A percentile compares a stretch with the other conserved stretches of the same genome.
Evolutionary conservation across 2,329 filamentous ascomycete genomes (phyloP).

Genomic region (Sporothrix schenckii): DNA sequence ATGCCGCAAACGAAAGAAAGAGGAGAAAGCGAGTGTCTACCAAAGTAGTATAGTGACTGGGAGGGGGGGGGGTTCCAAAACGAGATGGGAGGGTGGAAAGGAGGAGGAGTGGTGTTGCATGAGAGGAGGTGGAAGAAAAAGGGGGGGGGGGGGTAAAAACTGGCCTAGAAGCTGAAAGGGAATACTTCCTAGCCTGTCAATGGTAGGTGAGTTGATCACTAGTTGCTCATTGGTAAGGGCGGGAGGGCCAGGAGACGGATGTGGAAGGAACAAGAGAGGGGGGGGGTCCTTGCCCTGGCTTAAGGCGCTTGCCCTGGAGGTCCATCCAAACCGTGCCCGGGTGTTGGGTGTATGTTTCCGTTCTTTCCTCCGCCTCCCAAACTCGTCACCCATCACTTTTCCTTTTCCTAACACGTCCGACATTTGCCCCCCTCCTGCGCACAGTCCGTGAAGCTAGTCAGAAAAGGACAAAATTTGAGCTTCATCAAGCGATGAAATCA

Average conservation of each 20-base stretch:
- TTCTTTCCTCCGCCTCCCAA: not conserved
- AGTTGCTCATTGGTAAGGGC: constrained; percentile 8
- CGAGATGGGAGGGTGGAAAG: constrained; percentile 25
- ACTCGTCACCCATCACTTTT: not conserved
- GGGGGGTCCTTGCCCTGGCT: constrained; percentile 13
- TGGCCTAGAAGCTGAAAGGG: constrained; percentile 15
- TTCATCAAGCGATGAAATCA: constrained; percentile 11
- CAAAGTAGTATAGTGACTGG: constrained; percentile 21
- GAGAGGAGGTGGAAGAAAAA: not conserved
- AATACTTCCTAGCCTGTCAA: constrained; percentile 14
- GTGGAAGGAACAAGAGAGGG: constrained; percentile 12
- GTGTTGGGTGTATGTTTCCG: not conserved
- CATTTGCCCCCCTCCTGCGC: not conserved
- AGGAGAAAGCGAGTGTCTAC: constrained; percentile 14
- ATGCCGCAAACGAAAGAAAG: constrained; percentile 20
- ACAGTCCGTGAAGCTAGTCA: not conserved
- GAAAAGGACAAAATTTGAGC: not conserved
- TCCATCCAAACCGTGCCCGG: constrained; percentile 3
- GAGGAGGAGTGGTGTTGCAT: constrained; percentile 16
- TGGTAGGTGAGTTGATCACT: constrained; percentile 10
- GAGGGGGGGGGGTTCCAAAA: constrained; percentile 4
- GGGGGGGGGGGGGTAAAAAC: constrained; percentile 10
- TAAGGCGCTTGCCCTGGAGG: constrained; percentile 26
- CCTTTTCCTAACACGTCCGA: not conserved
- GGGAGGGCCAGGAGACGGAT: not conserved